phyloP scores from a whole-genome alignment of 2,329 filamentous ascomycete species.

The Penicillium capsulatum region DNA sequence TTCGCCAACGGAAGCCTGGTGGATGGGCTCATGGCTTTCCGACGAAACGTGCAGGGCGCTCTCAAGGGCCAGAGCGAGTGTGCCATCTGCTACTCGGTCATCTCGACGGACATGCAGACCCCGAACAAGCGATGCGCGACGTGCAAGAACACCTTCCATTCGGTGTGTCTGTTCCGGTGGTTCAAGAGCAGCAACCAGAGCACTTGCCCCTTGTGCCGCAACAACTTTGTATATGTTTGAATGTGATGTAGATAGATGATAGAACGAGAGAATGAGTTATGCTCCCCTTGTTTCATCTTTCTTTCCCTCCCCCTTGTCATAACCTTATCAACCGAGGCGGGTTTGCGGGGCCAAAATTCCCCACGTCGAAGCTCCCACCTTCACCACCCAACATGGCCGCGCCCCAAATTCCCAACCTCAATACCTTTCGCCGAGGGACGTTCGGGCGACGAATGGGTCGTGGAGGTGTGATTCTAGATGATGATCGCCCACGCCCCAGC shows the following conservation, averaged over 20 bases:
- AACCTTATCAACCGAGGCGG: too few species aligned
- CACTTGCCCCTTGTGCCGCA: conserved; percentile 88
- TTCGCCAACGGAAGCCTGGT: conserved; percentile 86
- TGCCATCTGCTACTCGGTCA: conserved; percentile 94
- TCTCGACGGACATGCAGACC: conserved; percentile 80
- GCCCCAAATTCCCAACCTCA: conserved; percentile 73
- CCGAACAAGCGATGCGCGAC: conserved; percentile 89
- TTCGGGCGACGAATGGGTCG: conserved; percentile 49
- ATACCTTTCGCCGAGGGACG: conserved; percentile 54
- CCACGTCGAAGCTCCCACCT: conserved; percentile 19
- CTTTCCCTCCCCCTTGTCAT: too few species aligned
- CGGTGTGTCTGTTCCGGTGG: conserved; percentile 89
- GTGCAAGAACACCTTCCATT: conserved; percentile 92
- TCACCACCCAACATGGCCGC: conserved; percentile 56
- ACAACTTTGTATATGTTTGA: conserved; percentile 66
- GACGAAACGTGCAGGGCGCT: conserved; percentile 78
- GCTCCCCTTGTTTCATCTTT: not conserved
- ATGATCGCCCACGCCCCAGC: conserved; percentile 30
- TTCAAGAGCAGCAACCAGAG: conserved; percentile 90
- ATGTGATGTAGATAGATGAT: conserved; percentile 15
- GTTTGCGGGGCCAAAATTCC: too few species aligned
- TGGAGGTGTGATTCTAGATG: conserved; percentile 30
- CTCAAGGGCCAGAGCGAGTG: conserved; percentile 93
- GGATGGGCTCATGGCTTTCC: conserved; percentile 80
- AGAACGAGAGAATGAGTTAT: conserved; percentile 6